These are phyloP conservation scores for Plenodomus tracheiphilus DNA, from an alignment of 2,329 filamentous ascomycete genomes.

Conservation along the genomic window DNA sequence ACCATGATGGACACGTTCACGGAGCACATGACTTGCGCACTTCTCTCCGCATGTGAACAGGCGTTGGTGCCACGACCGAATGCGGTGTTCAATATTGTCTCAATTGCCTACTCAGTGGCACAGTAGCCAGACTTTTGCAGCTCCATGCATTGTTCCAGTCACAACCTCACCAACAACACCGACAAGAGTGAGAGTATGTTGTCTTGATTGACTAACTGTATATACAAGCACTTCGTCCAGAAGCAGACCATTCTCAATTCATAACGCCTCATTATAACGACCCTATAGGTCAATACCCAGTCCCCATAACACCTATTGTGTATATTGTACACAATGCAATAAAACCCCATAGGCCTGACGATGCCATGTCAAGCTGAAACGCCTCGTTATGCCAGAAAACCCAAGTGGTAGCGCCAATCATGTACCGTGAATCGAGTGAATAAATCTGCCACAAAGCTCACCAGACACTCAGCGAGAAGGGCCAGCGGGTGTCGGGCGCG, in stretches of 20 bases:
- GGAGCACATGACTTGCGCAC: too few species aligned
- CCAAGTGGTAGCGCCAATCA: background rate
- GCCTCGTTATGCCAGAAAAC: background rate
- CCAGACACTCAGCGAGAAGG: slow-evolving; percentile 10
- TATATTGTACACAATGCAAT: background rate
- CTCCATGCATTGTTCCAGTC: too few species aligned
- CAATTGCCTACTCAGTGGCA: too few species aligned
- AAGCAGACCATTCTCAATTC: background rate
- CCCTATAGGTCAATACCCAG: background rate
- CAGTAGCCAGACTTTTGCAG: too few species aligned
- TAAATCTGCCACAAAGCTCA: background rate
- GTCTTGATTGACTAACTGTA: slow-evolving; percentile 1
- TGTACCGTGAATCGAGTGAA: slow-evolving; percentile 1
- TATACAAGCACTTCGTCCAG: background rate
- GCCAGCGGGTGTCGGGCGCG: slow-evolving; percentile 26
- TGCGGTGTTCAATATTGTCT: too few species aligned
- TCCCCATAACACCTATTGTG: background rate
- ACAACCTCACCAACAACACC: too few species aligned
- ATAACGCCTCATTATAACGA: slow-evolving; percentile 2
- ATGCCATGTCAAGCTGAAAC: background rate
- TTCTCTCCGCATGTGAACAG: too few species aligned
- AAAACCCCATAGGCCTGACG: background rate
- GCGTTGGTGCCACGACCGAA: too few species aligned
- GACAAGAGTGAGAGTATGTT: too few species aligned
- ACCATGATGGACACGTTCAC: too few species aligned